Base-by-base conservation (phyloP, 2,329 filamentous ascomycete species). In the Hymenotorrendiella dingleyae region DNA sequence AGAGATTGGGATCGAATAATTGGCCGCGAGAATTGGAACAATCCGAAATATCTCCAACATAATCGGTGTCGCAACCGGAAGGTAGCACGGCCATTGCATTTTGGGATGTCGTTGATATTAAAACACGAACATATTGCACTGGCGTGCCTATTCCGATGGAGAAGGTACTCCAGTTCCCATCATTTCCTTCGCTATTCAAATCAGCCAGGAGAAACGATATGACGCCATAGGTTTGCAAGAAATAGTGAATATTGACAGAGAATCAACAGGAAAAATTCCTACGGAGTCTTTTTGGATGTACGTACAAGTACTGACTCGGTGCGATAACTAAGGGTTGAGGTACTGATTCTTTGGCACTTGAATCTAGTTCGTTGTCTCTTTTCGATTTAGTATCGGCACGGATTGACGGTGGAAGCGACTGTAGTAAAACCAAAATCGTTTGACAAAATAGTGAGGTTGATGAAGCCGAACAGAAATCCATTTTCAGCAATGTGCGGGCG, bases 121-220 rank as follows among this genome's bases (percentile, higher is more conserved):
- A 52, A 4, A 65, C 64, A 41, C 64, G 54, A 11, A 66, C 48
- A 42, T 60, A 59, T 53, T 77, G 72, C n/a, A 63, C 59, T 6
- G 76, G 73, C 6, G 63, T 67, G 24, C 78, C 79, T 19, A 73
- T 69, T 56, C 65, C 73, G 43, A 88, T 67, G n/a, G 67, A 68
- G 50, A 86, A 78, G 7, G 80, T 76, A 7, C 82, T 86, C 85
- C 85, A 90, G 47, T 72, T 71, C 6, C 82, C 82, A 58, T 86
- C 81, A 52, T 74, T 70, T 32, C 79, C 78, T 47, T 75, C 69
- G 76, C 76, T 77, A 14, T 36, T n/a, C n/a, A n/a, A n/a, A n/a
- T n/a, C n/a, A n/a, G n/a, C n/a, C n/a, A n/a, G n/a, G n/a, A n/a
- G n/a, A n/a, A n/a, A n/a, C n/a, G n/a, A n/a, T n/a, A n/a, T n/a